Percentiles rank a stretch among this genome's conserved stretches.
phyloP scores from a whole-genome alignment of 768 basidiomycete genomes.

The Tulasnella sp. region DNA sequence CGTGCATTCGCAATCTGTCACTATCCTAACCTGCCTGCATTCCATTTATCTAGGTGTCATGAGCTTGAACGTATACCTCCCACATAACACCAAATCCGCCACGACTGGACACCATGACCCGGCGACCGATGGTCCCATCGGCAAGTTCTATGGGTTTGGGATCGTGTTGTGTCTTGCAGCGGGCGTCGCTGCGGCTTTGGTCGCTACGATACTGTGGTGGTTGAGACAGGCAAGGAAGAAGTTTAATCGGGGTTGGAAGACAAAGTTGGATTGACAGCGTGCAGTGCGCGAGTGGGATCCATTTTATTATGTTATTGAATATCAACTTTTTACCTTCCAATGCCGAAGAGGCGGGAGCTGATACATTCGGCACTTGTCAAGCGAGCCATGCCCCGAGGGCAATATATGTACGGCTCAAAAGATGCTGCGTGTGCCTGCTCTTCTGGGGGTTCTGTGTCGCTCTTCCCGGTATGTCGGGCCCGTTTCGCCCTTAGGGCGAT shows the following conservation, averaged over 20 bases:
- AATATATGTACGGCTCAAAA: no score
- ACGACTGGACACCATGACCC: constrained; percentile 15
- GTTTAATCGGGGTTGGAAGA: constrained; percentile 7
- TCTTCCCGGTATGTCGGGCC: no score
- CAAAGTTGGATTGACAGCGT: no score
- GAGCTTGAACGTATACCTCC: constrained; percentile 57
- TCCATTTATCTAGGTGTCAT: constrained; percentile 39
- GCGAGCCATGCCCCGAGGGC: no score
- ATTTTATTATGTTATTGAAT: no score
- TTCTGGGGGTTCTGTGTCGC: no score
- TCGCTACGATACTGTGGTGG: constrained; percentile 49
- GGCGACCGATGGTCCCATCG: constrained; percentile 23
- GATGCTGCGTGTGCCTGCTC: no score
- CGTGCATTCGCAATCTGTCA: not conserved
- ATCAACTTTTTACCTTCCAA: no score
- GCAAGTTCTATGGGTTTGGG: constrained; percentile 44
- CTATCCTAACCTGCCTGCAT: not conserved
- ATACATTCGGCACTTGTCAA: no score
- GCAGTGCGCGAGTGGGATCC: no score
- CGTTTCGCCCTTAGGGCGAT: no score
- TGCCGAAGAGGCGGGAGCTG: no score
- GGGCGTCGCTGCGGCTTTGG: constrained; percentile 37
- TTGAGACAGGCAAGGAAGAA: constrained; percentile 45
- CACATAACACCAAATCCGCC: constrained; percentile 35
- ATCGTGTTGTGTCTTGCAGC: constrained; percentile 40